Conservation (phyloP, 2,329 filamentous ascomycete genomes). For the Pleoardoris graminearum region DNA sequence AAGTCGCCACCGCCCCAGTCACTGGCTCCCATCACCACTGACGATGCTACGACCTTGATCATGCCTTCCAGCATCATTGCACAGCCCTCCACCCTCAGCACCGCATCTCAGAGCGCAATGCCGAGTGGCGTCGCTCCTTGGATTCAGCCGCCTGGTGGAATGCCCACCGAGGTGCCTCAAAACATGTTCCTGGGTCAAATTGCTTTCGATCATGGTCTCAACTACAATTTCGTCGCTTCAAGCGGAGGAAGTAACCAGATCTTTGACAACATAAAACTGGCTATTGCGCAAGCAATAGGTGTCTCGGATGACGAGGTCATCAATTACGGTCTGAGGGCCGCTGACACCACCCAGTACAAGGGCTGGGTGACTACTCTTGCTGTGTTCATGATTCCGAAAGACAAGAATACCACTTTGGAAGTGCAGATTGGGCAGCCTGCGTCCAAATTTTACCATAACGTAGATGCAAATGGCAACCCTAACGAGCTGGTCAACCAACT, state of each 20-base stretch:
- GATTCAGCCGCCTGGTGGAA: slow-evolving; percentile 70
- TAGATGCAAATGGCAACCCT: slow-evolving; percentile 43
- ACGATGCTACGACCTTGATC: slow-evolving; percentile 52
- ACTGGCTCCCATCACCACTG: slow-evolving; percentile 52
- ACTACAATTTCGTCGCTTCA: slow-evolving; percentile 79
- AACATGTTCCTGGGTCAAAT: slow-evolving; percentile 78
- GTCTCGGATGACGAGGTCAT: slow-evolving; percentile 56
- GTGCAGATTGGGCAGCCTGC: slow-evolving; percentile 71
- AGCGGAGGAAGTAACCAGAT: slow-evolving; percentile 79
- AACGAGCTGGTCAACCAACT: slow-evolving; percentile 67
- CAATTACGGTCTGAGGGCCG: slow-evolving; percentile 74
- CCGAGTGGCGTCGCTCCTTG: slow-evolving; percentile 72
- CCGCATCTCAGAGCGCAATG: slow-evolving; percentile 55
- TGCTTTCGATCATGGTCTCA: slow-evolving; percentile 78
- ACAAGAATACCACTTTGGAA: slow-evolving; percentile 60
- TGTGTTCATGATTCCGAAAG: slow-evolving; percentile 52
- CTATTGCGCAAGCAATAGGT: slow-evolving; percentile 67
- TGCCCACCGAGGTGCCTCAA: slow-evolving; percentile 56
- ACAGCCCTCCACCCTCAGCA: slow-evolving; percentile 50
- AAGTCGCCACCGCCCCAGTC: slow-evolving; percentile 41
- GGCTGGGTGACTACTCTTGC: slow-evolving; percentile 83
- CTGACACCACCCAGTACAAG: slow-evolving; percentile 68
- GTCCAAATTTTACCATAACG: slow-evolving; percentile 74
- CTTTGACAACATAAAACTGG: slow-evolving; percentile 74
- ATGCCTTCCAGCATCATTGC: slow-evolving; percentile 66